Evolutionary conservation across 2,329 filamentous ascomycete species (phyloP).

Genomic region (Xylariaceae sp.): DNA sequence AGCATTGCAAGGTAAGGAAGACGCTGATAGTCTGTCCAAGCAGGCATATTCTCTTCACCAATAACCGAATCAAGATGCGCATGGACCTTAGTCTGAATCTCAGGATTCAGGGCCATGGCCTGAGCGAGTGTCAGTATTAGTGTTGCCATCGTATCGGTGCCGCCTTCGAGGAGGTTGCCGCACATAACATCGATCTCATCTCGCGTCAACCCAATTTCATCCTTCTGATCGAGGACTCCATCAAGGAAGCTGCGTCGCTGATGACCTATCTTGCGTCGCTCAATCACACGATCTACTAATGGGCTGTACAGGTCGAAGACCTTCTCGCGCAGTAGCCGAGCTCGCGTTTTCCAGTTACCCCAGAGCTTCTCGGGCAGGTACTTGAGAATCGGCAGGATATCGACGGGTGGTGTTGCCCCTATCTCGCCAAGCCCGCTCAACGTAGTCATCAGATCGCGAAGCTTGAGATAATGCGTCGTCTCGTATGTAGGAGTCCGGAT

Average conservation of each 20-base stretch:
- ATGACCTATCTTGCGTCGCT: neutral
- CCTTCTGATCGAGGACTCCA: slow-evolving; percentile 16
- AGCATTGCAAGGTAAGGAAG: slow-evolving; percentile 40
- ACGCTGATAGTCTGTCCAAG: slow-evolving; percentile 34
- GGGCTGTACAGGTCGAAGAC: neutral
- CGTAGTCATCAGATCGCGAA: neutral
- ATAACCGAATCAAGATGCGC: slow-evolving; percentile 38
- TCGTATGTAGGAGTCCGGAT: slow-evolving; percentile 1
- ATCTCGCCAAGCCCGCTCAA: neutral
- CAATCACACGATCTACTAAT: neutral
- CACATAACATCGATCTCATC: slow-evolving; percentile 37
- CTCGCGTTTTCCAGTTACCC: slow-evolving; percentile 7
- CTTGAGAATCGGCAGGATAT: slow-evolving; percentile 15
- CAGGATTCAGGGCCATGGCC: slow-evolving; percentile 41
- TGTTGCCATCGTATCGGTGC: slow-evolving; percentile 34
- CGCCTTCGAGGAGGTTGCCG: slow-evolving; percentile 31
- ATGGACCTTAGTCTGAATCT: slow-evolving; percentile 39
- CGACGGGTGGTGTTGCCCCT: slow-evolving; percentile 14
- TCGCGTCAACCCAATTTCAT: slow-evolving; percentile 27
- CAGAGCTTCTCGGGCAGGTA: slow-evolving; percentile 8
- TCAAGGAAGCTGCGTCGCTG: slow-evolving; percentile 9
- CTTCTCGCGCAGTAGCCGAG: neutral
- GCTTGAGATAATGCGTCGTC: slow-evolving; percentile 3
- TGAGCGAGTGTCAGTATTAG: slow-evolving; percentile 36
- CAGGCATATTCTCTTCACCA: slow-evolving; percentile 35